These are phyloP conservation scores for Gracilaria caudata DNA, from an alignment of 23 red algal species.

Conservation along the genomic window DNA sequence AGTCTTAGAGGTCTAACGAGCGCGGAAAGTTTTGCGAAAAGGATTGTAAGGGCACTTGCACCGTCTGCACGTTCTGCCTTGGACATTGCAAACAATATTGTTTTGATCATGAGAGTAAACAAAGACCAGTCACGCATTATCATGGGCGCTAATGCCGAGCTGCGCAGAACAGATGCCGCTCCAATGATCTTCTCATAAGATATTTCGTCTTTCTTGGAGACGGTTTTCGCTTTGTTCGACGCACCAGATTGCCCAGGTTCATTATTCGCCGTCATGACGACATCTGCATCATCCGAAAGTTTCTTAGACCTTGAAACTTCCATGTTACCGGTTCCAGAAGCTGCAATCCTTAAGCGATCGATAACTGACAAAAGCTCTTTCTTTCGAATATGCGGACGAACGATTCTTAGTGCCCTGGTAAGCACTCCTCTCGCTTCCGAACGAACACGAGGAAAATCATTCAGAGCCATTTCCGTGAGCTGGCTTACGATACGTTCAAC, in stretches of 20 bases:
- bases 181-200: slow-evolving; percentile 81
- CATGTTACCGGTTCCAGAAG: slow-evolving; percentile 1
- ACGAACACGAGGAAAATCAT: slow-evolving; percentile 81
- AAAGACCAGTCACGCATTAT: slow-evolving; percentile 82
- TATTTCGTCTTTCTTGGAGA: slow-evolving; percentile 22
- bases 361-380: slow-evolving; percentile 30
- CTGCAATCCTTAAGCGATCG: slow-evolving; percentile 34
- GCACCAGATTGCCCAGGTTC: not conserved
- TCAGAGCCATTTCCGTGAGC: slow-evolving; percentile 63
- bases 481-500: slow-evolving; percentile 39
- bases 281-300: not conserved
- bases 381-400: slow-evolving; percentile 34
- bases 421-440: slow-evolving; percentile 75
- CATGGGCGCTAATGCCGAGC: slow-evolving; percentile 50
- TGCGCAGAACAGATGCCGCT: slow-evolving; percentile 66
- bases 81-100: slow-evolving; percentile 60
- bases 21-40: slow-evolving; percentile 77
- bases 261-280: slow-evolving; percentile 17
- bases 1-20: slow-evolving; percentile 68
- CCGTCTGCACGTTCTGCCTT: slow-evolving; percentile 77
- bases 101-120: slow-evolving; percentile 40
- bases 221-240: not conserved
- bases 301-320: not conserved
- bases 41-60: slow-evolving; percentile 35
- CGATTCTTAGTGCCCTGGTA: slow-evolving; percentile 68